A percentile compares a stretch with the other conserved stretches of the same genome.
Evolutionary conservation across 768 basidiomycete species (phyloP).

Genomic region (Russula vinacea): DNA sequence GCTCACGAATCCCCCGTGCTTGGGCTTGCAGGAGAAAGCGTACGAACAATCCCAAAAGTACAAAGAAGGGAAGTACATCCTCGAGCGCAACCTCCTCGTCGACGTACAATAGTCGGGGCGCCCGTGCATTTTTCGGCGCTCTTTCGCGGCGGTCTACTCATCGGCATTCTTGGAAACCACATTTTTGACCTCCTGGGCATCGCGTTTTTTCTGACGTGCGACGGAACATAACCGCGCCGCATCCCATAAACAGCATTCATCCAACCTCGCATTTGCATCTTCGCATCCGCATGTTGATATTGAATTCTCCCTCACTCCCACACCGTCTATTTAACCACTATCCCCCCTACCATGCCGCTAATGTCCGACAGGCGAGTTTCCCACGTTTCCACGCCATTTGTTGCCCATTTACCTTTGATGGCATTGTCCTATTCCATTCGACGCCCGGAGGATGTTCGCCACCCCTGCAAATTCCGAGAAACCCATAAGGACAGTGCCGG

Average conservation of each 20-base stretch:
- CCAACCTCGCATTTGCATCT: constrained; percentile 26
- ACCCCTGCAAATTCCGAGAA: constrained; percentile 3
- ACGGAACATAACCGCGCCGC: constrained; percentile 16
- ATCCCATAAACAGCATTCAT: constrained; percentile 17
- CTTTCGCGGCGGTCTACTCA: constrained; percentile 8
- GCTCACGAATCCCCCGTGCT: constrained; percentile 19
- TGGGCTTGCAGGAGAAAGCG: constrained; percentile 69
- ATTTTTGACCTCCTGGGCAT: constrained; percentile 17
- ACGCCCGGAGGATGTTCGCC: background rate
- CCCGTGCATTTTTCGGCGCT: constrained; percentile 14
- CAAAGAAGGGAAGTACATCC: constrained; percentile 98
- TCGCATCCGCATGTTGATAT: constrained; percentile 28
- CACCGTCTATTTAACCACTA: background rate
- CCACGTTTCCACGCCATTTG: constrained; percentile 9
- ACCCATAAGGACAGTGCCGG: constrained; percentile 2
- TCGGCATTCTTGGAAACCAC: constrained; percentile 24
- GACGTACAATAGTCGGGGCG: constrained; percentile 64
- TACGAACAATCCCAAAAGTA: constrained; percentile 91
- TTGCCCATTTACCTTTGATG: constrained; percentile 1
- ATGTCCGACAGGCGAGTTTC: constrained; percentile 3
- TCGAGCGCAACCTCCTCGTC: constrained; percentile 86
- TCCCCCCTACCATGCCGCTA: background rate
- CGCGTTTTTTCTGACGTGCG: constrained; percentile 23
- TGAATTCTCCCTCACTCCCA: constrained; percentile 7
- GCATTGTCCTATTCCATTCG: background rate